Conservation (phyloP, 1,284 basidiomycete genomes). For the Blastosporella zonata region DNA sequence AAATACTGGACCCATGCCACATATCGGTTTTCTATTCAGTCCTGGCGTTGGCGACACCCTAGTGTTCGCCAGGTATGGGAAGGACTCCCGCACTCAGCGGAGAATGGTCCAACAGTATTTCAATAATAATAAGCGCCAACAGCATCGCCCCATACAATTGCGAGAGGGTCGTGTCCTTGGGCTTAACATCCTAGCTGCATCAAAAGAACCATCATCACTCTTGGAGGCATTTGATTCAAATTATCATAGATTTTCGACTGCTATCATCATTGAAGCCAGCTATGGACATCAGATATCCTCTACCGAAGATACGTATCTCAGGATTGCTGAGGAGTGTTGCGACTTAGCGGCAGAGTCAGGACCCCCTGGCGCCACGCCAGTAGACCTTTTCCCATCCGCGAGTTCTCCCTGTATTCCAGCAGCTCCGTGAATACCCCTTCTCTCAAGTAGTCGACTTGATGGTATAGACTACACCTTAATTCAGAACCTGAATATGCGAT, state of each 20-base stretch:
- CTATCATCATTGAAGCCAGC: slow-evolving; percentile 18
- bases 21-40: neutral
- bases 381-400: slow-evolving; percentile 23
- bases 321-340: slow-evolving; percentile 10
- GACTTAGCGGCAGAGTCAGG: slow-evolving; percentile 9
- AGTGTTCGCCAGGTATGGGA: slow-evolving; percentile 17
- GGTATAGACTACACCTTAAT: slow-evolving; percentile 10
- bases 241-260: slow-evolving; percentile 17
- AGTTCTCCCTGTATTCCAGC: neutral
- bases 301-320: slow-evolving; percentile 18
- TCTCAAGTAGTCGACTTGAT: slow-evolving; percentile 15
- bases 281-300: slow-evolving; percentile 22
- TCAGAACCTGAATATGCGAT: neutral
- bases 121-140: slow-evolving; percentile 7
- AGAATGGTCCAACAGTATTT: slow-evolving; percentile 21
- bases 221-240: no score
- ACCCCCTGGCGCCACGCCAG: slow-evolving; percentile 17
- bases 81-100: slow-evolving; percentile 18
- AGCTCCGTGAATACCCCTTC: slow-evolving; percentile 19
- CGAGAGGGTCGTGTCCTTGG: slow-evolving; percentile 16
- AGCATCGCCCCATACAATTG: slow-evolving; percentile 13
- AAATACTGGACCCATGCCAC: neutral
- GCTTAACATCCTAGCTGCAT: slow-evolving; percentile 8
- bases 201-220: no score
- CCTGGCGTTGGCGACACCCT: slow-evolving; percentile 9